Percentiles rank a stretch among this genome's conserved stretches.
Conservation (phyloP, 768 basidiomycete genomes). For the Podaxis sp. region DNA sequence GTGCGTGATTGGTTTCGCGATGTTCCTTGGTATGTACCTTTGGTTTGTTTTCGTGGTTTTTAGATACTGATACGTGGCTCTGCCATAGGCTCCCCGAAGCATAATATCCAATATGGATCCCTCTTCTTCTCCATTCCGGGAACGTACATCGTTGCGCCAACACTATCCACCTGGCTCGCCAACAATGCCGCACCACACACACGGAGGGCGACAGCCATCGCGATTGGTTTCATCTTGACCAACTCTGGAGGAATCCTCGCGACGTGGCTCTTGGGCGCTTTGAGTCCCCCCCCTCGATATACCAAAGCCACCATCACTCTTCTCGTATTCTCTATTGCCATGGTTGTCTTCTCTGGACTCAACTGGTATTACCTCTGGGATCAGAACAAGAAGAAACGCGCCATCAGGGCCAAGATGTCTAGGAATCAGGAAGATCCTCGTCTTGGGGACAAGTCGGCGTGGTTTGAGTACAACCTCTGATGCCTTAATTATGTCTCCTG, state of each 20-base stretch:
- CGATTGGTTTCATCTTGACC: conserved; percentile 54
- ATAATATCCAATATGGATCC: conserved; percentile 47
- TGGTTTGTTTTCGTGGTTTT: background rate
- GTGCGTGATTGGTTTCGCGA: conserved; percentile 48
- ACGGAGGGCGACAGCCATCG: conserved; percentile 57
- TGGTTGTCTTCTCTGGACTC: conserved; percentile 31
- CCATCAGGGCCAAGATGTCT: conserved; percentile 27
- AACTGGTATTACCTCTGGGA: conserved; percentile 40
- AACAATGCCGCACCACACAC: conserved; percentile 60
- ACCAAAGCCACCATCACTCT: conserved; percentile 44
- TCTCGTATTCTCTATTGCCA: conserved; percentile 37
- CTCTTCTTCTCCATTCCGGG: conserved; percentile 56
- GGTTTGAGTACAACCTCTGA: conserved; percentile 52
- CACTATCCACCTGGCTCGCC: conserved; percentile 56
- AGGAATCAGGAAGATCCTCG: conserved; percentile 35
- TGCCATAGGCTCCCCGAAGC: conserved; percentile 32
- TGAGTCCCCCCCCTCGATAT: conserved; percentile 51
- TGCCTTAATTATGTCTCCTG: background rate
- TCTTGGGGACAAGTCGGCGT: conserved; percentile 50
- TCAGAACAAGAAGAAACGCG: conserved; percentile 46
- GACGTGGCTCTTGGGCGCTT: conserved; percentile 55
- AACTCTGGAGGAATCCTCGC: conserved; percentile 60
- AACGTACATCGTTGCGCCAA: conserved; percentile 50
- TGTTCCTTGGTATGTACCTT: conserved; percentile 47
- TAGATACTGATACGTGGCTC: background rate